These are phyloP conservation scores for Clarireedia homoeocarpa DNA, from an alignment of 2,329 filamentous ascomycete species.

Conservation along the genomic window DNA sequence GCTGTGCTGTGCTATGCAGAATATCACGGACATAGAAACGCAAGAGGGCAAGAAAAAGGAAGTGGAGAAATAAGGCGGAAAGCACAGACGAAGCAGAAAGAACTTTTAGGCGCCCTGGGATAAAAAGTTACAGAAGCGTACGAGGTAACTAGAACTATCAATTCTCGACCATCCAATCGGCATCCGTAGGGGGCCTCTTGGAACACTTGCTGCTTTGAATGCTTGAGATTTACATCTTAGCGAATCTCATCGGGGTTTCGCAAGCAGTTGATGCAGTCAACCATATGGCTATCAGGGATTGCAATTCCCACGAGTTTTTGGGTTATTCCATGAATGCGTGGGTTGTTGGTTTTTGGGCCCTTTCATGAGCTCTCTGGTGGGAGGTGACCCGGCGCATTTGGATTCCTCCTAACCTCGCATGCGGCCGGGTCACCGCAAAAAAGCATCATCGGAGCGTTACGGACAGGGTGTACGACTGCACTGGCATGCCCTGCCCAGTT, in stretches of 20 bases:
- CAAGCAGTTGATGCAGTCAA: not conserved
- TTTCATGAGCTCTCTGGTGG: too few species aligned
- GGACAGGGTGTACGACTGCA: not conserved
- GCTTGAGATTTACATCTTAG: not conserved
- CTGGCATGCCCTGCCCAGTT: not conserved
- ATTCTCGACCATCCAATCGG: slow-evolving; percentile 18
- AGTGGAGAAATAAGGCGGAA: not conserved
- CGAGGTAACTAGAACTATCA: not conserved
- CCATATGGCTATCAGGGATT: too few species aligned
- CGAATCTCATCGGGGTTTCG: not conserved
- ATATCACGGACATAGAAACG: too few species aligned
- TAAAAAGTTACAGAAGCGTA: not conserved
- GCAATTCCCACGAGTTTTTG: not conserved
- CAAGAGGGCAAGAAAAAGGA: not conserved
- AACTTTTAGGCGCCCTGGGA: not conserved
- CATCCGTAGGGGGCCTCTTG: slow-evolving; percentile 15
- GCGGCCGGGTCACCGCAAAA: not conserved
- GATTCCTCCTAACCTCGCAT: not conserved
- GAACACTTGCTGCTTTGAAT: slow-evolving; percentile 26
- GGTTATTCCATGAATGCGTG: too few species aligned
- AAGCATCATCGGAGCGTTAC: not conserved
- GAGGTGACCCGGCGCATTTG: too few species aligned
- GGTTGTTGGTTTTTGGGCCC: too few species aligned
- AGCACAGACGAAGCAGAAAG: not conserved
- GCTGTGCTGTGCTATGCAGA: not conserved